Evolutionary conservation across 108 stramenopile genomes (phyloP).

Genomic region (Cyclotella kingstonii): DNA sequence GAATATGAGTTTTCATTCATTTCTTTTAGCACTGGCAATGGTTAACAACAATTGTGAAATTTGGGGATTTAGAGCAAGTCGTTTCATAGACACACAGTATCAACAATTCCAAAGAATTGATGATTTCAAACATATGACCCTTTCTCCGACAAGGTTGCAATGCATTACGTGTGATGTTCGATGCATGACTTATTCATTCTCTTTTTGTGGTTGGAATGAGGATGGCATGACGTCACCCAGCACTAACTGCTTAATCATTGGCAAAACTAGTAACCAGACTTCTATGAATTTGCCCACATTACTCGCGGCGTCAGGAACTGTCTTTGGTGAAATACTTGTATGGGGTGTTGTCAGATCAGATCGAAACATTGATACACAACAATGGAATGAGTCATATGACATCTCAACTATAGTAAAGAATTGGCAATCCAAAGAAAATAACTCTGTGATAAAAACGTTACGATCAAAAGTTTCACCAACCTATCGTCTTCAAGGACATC

Average conservation of each 20-base stretch:
- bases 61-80: constrained; percentile 33
- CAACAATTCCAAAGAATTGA: too few species aligned
- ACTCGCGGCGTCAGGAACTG: constrained; percentile 52
- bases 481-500: constrained; percentile 55
- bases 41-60: constrained; percentile 54
- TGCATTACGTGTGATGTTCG: constrained; percentile 39
- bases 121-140: constrained; percentile 4
- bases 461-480: constrained; percentile 7
- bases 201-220: constrained; percentile 20
- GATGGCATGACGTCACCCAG: neutral
- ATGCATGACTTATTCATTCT: constrained; percentile 57
- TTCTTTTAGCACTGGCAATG: constrained; percentile 53
- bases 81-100: neutral
- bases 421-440: neutral
- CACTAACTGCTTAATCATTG: constrained; percentile 3
- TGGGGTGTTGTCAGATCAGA: constrained; percentile 41
- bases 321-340: constrained; percentile 56
- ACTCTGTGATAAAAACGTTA: neutral
- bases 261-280: neutral
- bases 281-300: constrained; percentile 14
- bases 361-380: too few species aligned
- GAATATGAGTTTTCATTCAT: too few species aligned
- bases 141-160: constrained; percentile 14
- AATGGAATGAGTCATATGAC: too few species aligned
- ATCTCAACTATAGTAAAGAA: too few species aligned